Conservation (phyloP, 768 basidiomycete genomes). For the Tricholoma bakamatsutake region DNA sequence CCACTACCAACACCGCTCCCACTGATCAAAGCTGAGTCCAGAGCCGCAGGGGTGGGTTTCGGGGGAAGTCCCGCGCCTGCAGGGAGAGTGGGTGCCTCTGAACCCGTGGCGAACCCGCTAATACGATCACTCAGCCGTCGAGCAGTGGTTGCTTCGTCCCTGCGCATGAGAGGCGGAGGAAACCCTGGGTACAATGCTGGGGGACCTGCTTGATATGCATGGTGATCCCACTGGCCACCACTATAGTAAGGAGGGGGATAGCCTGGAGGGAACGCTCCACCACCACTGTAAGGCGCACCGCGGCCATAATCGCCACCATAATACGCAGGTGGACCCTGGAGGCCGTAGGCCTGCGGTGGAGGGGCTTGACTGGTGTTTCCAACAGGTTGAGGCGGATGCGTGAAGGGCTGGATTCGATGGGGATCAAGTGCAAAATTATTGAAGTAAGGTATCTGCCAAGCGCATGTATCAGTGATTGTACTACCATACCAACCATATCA, state of each 20-base stretch:
- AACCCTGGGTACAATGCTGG: slow-evolving; percentile 31
- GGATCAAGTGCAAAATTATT: slow-evolving; percentile 98
- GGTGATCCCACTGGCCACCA: slow-evolving; percentile 38
- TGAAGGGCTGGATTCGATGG: slow-evolving; percentile 82
- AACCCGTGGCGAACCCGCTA: slow-evolving; percentile 61
- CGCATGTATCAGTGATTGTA: slow-evolving; percentile 8
- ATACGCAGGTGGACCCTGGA: slow-evolving; percentile 54
- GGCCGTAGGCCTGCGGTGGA: slow-evolving; percentile 82
- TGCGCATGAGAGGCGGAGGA: slow-evolving; percentile 35
- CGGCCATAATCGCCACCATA: slow-evolving; percentile 32
- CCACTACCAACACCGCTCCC: slow-evolving; percentile 38
- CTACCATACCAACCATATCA: slow-evolving; percentile 7
- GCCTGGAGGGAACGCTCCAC: slow-evolving; percentile 26
- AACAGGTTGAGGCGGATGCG: slow-evolving; percentile 63
- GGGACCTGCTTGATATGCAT: slow-evolving; percentile 33
- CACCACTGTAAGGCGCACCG: slow-evolving; percentile 28
- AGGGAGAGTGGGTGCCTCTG: slow-evolving; percentile 40
- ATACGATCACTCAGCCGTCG: slow-evolving; percentile 77
- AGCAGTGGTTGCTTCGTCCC: slow-evolving; percentile 53
- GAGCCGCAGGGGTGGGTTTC: slow-evolving; percentile 57
- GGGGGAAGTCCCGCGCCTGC: slow-evolving; percentile 73
- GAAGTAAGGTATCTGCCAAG: slow-evolving; percentile 72
- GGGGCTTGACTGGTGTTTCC: slow-evolving; percentile 66
- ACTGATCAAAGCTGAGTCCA: slow-evolving; percentile 48
- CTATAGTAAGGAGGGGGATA: slow-evolving; percentile 42